Conservation (phyloP, 345 rosid genomes). For the Pistacia atlantica region DNA sequence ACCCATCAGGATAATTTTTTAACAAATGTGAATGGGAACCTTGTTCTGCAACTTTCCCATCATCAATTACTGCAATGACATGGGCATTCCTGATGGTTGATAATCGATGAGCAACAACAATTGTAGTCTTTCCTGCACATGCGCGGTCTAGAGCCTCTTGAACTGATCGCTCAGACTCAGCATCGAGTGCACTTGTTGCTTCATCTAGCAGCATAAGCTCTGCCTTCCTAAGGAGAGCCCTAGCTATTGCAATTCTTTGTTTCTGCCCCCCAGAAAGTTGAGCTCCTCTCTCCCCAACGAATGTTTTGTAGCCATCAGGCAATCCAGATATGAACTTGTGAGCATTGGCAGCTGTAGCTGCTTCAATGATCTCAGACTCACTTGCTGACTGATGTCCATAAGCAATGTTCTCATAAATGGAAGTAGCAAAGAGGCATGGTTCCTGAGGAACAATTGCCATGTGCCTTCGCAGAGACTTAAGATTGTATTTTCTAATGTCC, state of each 20-base stretch:
- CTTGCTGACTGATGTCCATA: slow-evolving; percentile 85
- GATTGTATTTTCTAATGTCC: slow-evolving; percentile 93
- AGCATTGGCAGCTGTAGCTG: slow-evolving; percentile 92
- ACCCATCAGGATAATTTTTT: slow-evolving; percentile 84
- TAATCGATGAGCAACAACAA: slow-evolving; percentile 86
- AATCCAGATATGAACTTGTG: slow-evolving; percentile 81
- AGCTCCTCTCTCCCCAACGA: slow-evolving; percentile 87
- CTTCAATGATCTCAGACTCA: slow-evolving; percentile 89
- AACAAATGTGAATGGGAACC: slow-evolving; percentile 87
- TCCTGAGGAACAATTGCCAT: slow-evolving; percentile 95
- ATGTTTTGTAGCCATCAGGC: slow-evolving; percentile 85
- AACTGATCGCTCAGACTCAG: slow-evolving; percentile 90
- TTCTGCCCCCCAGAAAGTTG: slow-evolving; percentile 98
- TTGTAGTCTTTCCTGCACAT: slow-evolving; percentile 87
- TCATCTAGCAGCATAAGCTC: slow-evolving; percentile 92
- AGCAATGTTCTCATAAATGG: slow-evolving; percentile 88
- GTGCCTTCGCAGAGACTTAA: slow-evolving; percentile 84
- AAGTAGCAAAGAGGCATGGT: slow-evolving; percentile 83
- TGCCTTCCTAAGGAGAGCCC: slow-evolving; percentile 83
- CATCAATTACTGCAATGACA: slow-evolving; percentile 85
- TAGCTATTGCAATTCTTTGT: slow-evolving; percentile 84
- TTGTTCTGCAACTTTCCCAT: slow-evolving; percentile 92
- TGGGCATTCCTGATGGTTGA: slow-evolving; percentile 91
- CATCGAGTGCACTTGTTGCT: slow-evolving; percentile 95
- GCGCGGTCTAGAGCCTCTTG: slow-evolving; percentile 95